Evolutionary conservation across 305 asterid species (phyloP), one percentile per base, ranked within the genome.

Genomic region (Solanum hybrid): DNA sequence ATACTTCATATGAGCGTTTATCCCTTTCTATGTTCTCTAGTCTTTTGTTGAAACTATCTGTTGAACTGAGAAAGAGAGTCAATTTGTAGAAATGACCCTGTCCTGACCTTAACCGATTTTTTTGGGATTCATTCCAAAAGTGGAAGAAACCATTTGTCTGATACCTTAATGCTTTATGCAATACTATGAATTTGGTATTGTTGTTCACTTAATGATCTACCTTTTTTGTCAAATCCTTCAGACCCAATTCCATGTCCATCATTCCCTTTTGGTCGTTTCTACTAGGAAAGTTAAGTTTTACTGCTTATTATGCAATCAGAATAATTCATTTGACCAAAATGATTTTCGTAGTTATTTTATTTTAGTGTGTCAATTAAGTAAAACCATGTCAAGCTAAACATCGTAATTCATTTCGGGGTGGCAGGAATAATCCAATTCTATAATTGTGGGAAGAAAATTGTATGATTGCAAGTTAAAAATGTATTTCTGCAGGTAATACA

Each of bases 401-500:
- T 46, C 72, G 5, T 29, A 42, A 46, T 82, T 46, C 87, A 82
- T 46, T 82, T 29, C 10, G 40, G 40, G 29, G 69, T 84, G 73
- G 29, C 20, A 51, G 87, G 87, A 84, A 84, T 84, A 51, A 31
- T 84, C 40, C 24, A 51, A 46, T 29, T 82, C 34, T 10, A 29
- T 22, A 84, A 42, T 10, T 20, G 42, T 84, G 11, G 73, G 42
- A 9, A 20, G 75, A 51, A 84, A 84, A 20, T 84, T 51, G 87
- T 84, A 51, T 84, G 29, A 84, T 82, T 51, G 75, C 27, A 84
- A 84, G 42, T 20, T 84, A 51, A 51, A 20, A 10, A 84, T 84
- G 32, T 84, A 10, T 82, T 88, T 89, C 80, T 92, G 88, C 97
- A 98, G 99, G 99, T 98, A 89, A 90, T 98, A 90, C 99, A 98